Evolutionary conservation across 768 basidiomycete species (phyloP), one percentile per base, ranked within the genome.

Genomic region (Panellus pusillus): DNA sequence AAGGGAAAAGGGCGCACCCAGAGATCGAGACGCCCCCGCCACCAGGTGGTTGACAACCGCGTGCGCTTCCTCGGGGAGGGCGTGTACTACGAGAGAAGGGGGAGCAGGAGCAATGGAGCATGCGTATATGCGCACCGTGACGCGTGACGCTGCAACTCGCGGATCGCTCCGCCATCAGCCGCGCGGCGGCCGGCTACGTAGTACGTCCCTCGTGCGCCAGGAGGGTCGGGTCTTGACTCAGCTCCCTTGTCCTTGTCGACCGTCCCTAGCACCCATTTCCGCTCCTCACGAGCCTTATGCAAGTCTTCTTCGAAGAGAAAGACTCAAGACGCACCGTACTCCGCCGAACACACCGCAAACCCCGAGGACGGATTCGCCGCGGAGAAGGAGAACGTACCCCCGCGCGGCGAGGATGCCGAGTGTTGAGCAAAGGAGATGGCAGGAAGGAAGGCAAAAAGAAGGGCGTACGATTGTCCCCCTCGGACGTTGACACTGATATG

Each of bases 381-480:
- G 5, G 44, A 29, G 13, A 83, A 70, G 24, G 66, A 60, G 4
- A n/a, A n/a, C n/a, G n/a, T n/a, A n/a, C n/a, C n/a, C n/a, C n/a
- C n/a, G n/a, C n/a, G n/a, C n/a, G 2, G 84, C 69, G 36, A 87
- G 74, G 54, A 83, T 76, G 19, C 86, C 85, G 53, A 72, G 57
- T 50, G 73, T 81, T 19, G 13, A 17, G 20, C 27, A 31, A 28
- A 32, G 27, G 31, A 27, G 42, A 28, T 18, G 13, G 29, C 8
- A 20, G 6, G 13, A 19, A n/a, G 9, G 4, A 7, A 31, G 4
- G 32, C 2, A 5, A 11, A 7, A 8, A 7, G 31, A 35, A 40
- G 19, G 17, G 39, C 54, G 29, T 27, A 56, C 18, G 84, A 84
- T 60, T 87, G 86, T 0, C 86, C 85, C 1, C 86, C 85, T 0